A percentile compares a stretch with the other conserved stretches of the same genome.
phyloP scores from a whole-genome alignment of 352 stramenopile genomes.

The Phytophthora tubulina region DNA sequence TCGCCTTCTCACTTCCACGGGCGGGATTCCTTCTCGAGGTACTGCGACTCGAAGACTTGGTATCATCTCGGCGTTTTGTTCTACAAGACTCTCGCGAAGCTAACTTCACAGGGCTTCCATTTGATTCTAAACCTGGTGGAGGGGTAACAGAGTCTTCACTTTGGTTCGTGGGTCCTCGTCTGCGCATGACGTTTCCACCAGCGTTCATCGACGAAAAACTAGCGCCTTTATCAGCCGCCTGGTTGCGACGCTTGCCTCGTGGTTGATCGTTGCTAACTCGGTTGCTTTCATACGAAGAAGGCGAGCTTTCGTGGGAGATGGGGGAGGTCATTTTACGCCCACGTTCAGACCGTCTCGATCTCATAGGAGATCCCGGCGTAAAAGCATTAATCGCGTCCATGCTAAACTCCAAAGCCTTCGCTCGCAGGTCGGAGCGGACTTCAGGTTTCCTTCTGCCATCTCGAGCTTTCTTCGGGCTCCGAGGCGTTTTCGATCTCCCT shows the following conservation, averaged over 20 bases:
- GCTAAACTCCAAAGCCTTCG: constrained; percentile 35
- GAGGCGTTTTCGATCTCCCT: constrained; percentile 29
- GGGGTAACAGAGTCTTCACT: constrained; percentile 17
- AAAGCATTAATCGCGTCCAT: constrained; percentile 33
- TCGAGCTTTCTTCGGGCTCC: constrained; percentile 38
- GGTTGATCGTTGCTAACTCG: constrained; percentile 16
- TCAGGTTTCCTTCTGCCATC: constrained; percentile 30
- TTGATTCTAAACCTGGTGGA: constrained; percentile 24
- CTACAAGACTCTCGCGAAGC: constrained; percentile 18
- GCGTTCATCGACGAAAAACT: constrained; percentile 6
- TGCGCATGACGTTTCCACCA: constrained; percentile 23
- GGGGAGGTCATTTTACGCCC: constrained; percentile 18
- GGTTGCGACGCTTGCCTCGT: constrained; percentile 36
- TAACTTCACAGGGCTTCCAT: constrained; percentile 25
- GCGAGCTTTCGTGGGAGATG: constrained; percentile 1
- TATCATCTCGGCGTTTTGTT: constrained; percentile 31
- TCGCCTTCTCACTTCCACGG: constrained; percentile 37
- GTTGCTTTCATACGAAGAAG: constrained; percentile 22
- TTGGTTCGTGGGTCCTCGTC: constrained; percentile 14
- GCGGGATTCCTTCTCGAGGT: constrained; percentile 32
- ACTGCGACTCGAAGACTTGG: constrained; percentile 36
- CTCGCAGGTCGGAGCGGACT: constrained; percentile 27
- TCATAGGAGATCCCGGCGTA: constrained; percentile 23
- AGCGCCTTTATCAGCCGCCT: constrained; percentile 11
- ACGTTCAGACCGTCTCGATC: constrained; percentile 27